Evolutionary conservation across 345 rosid genomes (phyloP).

Genomic region (Camelina laxa): DNA sequence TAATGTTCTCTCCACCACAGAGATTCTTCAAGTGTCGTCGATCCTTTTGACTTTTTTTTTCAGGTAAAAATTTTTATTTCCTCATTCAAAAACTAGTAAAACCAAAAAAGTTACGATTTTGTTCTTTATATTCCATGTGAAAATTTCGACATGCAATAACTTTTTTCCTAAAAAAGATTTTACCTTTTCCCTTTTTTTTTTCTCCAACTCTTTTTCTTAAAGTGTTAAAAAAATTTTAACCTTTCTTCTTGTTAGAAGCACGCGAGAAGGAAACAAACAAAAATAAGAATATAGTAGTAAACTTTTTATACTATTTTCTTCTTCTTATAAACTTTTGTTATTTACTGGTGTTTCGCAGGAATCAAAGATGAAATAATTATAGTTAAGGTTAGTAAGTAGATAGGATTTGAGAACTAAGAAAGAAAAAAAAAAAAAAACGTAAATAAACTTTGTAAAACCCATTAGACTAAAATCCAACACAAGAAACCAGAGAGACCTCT

Average conservation of each 20-base stretch:
- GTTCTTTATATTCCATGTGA: slow-evolving; percentile 10
- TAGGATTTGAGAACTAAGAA: background rate
- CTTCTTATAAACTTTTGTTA: slow-evolving; percentile 16
- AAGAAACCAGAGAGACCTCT: slow-evolving; percentile 36
- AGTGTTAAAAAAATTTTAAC: slow-evolving; percentile 10
- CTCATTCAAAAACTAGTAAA: slow-evolving; percentile 5
- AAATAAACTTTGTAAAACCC: background rate
- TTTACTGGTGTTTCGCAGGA: slow-evolving; percentile 56
- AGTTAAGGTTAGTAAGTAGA: slow-evolving; percentile 24
- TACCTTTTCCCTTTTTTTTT: slow-evolving; percentile 27
- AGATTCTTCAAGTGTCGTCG: slow-evolving; percentile 7
- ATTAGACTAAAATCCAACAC: slow-evolving; percentile 40
- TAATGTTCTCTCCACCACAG: slow-evolving; percentile 23
- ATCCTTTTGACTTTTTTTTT: slow-evolving; percentile 39
- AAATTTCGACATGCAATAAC: slow-evolving; percentile 36
- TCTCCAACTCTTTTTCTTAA: slow-evolving; percentile 41
- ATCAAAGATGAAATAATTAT: slow-evolving; percentile 34
- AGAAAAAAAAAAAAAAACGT: background rate
- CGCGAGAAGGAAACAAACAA: slow-evolving; percentile 49
- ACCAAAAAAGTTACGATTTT: background rate
- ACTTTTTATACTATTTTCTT: slow-evolving; percentile 31
- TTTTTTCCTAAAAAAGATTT: slow-evolving; percentile 26
- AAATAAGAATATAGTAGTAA: slow-evolving; percentile 4
- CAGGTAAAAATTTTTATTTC: slow-evolving; percentile 24
- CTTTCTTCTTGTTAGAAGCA: slow-evolving; percentile 25